These are phyloP conservation scores for Cylindrotheca closterium DNA, from an alignment of 108 stramenopile species.

Conservation along the genomic window DNA sequence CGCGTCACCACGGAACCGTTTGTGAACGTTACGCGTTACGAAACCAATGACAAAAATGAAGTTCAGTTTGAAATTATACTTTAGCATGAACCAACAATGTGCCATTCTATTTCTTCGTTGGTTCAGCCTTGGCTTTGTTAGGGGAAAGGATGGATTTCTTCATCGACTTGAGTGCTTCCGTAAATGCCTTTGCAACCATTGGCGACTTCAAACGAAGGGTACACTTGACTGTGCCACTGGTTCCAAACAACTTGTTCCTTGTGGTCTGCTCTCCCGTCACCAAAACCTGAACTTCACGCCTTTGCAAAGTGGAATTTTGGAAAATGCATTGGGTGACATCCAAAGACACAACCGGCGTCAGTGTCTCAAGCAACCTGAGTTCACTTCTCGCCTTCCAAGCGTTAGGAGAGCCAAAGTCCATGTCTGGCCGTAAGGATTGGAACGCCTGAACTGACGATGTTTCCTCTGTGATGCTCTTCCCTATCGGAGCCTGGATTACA, in stretches of 20 bases:
- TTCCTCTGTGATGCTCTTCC: background rate
- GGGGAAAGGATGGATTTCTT: no score
- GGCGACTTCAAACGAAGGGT: constrained; percentile 17
- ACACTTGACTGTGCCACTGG: constrained; percentile 10
- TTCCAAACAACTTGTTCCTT: background rate
- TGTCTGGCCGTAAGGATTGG: constrained; percentile 14
- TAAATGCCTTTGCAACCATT: constrained; percentile 15
- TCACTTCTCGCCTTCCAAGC: constrained; percentile 16
- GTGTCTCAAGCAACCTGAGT: constrained; percentile 10
- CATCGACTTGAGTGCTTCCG: constrained; percentile 12
- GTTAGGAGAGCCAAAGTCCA: constrained; percentile 18
- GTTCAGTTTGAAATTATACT: no score
- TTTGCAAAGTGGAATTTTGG: constrained; percentile 6
- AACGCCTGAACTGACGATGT: constrained; percentile 20
- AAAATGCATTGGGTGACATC: background rate
- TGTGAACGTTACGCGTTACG: no score
- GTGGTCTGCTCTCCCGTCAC: constrained; percentile 4
- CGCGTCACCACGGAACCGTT: no score
- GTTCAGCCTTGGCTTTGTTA: no score
- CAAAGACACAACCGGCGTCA: constrained; percentile 22
- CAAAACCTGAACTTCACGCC: constrained; percentile 17
- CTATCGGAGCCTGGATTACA: constrained; percentile 53
- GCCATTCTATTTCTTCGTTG: no score
- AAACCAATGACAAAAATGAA: no score
- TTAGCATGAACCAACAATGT: no score